Base-by-base conservation (phyloP, 1,284 basidiomycete genomes). In the Trametes hirsuta region DNA sequence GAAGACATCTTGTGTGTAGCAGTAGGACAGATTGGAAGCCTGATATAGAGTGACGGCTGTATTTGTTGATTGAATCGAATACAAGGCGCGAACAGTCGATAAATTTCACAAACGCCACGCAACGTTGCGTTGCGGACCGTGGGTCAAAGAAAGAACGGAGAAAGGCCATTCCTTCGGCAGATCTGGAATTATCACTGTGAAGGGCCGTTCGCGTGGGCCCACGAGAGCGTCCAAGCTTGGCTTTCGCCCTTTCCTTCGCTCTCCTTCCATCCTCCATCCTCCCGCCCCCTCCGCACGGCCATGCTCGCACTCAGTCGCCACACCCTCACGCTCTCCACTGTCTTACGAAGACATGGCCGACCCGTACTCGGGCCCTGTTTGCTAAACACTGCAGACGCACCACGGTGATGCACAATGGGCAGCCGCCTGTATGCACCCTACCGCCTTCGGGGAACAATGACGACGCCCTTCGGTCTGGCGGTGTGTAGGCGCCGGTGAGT, bases 201-300 rank as follows among this genome's bases (percentile, higher is more conserved):
- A 71, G 67, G 59, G 61, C 58, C 59, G 60, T 68, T 72, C 71
- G 70, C 71, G 71, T 72, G 71, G 70, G 63, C 65, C 62, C 49
- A 61, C 55, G 53, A 55, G 53, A 53, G 61, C 64, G 61, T 65
- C 64, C 56, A 41, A 58, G 56, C 61, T 59, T 59, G 66, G 61
- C 64, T 53, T 55, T 54, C 45, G 61, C 59, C 64, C 53, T 52
- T 62, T 58, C 55, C 52, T 61, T 63, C 61, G 55, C 59, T 66
- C 55, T 30, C 30, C 30, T 59, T 62, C 57, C 59, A 56, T 63
- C 64, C 62, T 62, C 65, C 65, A 62, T 21, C 58, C 62, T 55
- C 57, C 22, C 36, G 15, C 24, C 30, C 35, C n/a, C 53, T 40
- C 57, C 30, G 47, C 51, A 47, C 53, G 46, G 41, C n/a, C 61